Percentiles rank a stretch among this genome's conserved stretches.
These are phyloP conservation scores for Fraxinus velutina DNA, from an alignment of 305 asterid genomes.

Conservation along the genomic window DNA sequence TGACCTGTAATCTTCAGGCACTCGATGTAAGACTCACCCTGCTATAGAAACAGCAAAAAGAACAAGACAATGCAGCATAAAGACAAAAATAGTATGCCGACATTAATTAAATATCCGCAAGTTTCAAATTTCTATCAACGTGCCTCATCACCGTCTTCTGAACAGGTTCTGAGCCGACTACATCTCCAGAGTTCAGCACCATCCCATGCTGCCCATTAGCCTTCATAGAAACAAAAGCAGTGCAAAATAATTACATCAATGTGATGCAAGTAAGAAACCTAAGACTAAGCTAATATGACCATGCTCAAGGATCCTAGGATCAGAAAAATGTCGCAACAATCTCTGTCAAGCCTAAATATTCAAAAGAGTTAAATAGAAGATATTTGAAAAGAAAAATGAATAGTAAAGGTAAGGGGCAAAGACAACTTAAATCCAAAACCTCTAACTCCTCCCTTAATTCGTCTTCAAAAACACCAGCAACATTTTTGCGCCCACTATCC, in stretches of 20 bases:
- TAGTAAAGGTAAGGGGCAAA: constrained; percentile 17
- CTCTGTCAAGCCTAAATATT: constrained; percentile 4
- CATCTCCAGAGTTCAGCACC: constrained; percentile 33
- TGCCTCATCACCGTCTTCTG: constrained; percentile 42
- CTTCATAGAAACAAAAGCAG: constrained; percentile 40
- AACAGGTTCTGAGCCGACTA: constrained; percentile 36
- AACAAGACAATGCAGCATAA: constrained; percentile 24
- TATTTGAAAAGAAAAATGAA: not conserved
- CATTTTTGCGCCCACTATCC: constrained; percentile 41
- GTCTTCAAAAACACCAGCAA: constrained; percentile 43
- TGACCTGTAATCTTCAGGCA: constrained; percentile 30
- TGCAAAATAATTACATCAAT: constrained; percentile 18
- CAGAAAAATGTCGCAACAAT: not conserved
- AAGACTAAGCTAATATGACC: constrained; percentile 9
- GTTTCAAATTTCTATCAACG: constrained; percentile 20
- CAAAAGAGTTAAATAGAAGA: not conserved
- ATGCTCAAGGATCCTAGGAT: not conserved
- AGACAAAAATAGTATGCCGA: constrained; percentile 23
- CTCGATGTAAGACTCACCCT: constrained; percentile 43
- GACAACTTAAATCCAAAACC: constrained; percentile 62
- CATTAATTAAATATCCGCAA: not conserved
- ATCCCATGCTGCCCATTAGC: constrained; percentile 36
- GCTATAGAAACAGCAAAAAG: constrained; percentile 25
- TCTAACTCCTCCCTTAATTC: constrained; percentile 59
- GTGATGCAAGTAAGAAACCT: not conserved